Evolutionary conservation across 257 asterid species (phyloP).

Genomic region (Craterostigma plantagineum): DNA sequence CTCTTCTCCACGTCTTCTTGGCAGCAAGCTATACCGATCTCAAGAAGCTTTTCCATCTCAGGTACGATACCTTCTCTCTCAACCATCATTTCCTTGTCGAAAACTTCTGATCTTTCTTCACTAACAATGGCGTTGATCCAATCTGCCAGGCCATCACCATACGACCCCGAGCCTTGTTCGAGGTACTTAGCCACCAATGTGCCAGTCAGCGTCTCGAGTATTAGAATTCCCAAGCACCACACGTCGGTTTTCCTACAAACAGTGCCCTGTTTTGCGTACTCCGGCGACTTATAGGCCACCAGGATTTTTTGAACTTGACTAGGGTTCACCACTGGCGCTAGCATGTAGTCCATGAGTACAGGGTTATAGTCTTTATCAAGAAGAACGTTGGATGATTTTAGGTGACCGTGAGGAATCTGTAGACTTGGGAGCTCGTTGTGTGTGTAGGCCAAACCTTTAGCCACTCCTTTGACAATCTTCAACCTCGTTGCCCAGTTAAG

Average conservation of each 20-base stretch:
- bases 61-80: constrained; percentile 9
- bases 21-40: constrained; percentile 62
- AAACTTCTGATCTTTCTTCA: constrained; percentile 10
- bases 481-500: constrained; percentile 58
- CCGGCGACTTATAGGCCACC: constrained; percentile 70
- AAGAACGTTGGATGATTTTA: constrained; percentile 72
- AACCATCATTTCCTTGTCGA: constrained; percentile 45
- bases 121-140: constrained; percentile 33
- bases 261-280: constrained; percentile 24
- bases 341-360: constrained; percentile 63
- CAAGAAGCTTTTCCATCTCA: constrained; percentile 46
- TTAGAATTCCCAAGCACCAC: constrained; percentile 74
- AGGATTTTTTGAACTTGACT: constrained; percentile 41
- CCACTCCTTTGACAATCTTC: constrained; percentile 69
- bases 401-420: constrained; percentile 52
- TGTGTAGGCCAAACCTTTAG: constrained; percentile 46
- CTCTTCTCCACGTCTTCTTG: constrained; percentile 48
- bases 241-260: constrained; percentile 56
- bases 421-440: constrained; percentile 54
- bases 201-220: constrained; percentile 57
- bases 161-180: constrained; percentile 18
- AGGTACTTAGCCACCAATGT: constrained; percentile 46
- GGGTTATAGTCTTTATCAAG: constrained; percentile 38
- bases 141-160: constrained; percentile 21
- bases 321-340: constrained; percentile 54